Evolutionary conservation across 306 rosid species (phyloP).

Genomic region (Vigna radiata): DNA sequence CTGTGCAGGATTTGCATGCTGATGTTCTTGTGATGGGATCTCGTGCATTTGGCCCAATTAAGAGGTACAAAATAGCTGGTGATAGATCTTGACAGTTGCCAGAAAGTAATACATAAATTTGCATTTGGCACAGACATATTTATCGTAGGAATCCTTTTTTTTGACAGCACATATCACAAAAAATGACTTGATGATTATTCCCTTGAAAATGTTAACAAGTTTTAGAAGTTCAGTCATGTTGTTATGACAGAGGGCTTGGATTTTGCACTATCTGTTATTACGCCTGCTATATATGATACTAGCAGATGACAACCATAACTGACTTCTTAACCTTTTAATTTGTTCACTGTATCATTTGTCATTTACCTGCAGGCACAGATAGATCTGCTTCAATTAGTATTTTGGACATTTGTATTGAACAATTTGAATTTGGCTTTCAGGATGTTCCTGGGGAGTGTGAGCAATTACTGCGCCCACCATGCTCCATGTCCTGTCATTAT

Average conservation of each 20-base stretch:
- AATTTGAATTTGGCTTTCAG: slow-evolving; percentile 47
- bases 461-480: slow-evolving; percentile 83
- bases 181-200: background rate
- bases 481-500: slow-evolving; percentile 76
- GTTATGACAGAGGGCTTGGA: too few species aligned
- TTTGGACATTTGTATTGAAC: slow-evolving; percentile 14
- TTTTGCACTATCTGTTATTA: too few species aligned
- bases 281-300: slow-evolving; percentile 20
- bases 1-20: slow-evolving; percentile 66
- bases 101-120: background rate
- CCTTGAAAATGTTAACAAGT: slow-evolving; percentile 4
- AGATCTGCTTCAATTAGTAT: slow-evolving; percentile 2
- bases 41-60: slow-evolving; percentile 81
- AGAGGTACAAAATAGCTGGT: slow-evolving; percentile 57
- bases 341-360: slow-evolving; percentile 21
- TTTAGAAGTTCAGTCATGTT: background rate
- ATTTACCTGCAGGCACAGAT: slow-evolving; percentile 8
- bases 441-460: slow-evolving; percentile 96
- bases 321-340: slow-evolving; percentile 18
- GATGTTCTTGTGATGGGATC: slow-evolving; percentile 92
- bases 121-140: background rate
- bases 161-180: slow-evolving; percentile 2
- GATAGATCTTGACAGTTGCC: slow-evolving; percentile 7
- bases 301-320: background rate
- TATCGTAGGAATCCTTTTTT: background rate